A percentile compares a stretch with the other conserved stretches of the same genome.
Evolutionary conservation across 495 filamentous ascomycete species (phyloP).

Genomic region (Penicillium desertorum): DNA sequence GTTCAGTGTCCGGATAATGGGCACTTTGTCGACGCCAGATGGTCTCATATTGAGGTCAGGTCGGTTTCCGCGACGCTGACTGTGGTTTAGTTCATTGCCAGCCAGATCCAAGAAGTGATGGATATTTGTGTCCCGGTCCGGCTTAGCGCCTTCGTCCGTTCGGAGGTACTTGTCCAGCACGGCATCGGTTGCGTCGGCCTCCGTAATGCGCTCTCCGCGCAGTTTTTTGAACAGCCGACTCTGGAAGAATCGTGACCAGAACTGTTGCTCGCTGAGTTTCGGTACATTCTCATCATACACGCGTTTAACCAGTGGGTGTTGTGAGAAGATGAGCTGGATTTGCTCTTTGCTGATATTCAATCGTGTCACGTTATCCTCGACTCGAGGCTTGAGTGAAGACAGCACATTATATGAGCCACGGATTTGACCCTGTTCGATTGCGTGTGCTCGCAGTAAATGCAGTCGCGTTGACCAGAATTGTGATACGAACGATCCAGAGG

Average conservation of each 20-base stretch:
- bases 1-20: conserved; percentile 84
- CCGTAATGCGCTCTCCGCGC: conserved; percentile 79
- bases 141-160: conserved; percentile 55
- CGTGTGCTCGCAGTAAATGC: conserved; percentile 82
- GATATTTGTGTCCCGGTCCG: conserved; percentile 59
- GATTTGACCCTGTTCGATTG: conserved; percentile 81
- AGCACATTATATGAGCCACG: conserved; percentile 90
- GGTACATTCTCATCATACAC: conserved; percentile 95
- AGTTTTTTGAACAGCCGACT: conserved; percentile 87
- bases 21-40: conserved; percentile 60
- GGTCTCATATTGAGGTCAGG: conserved; percentile 88
- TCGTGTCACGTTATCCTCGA: conserved; percentile 72
- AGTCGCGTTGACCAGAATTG: conserved; percentile 93
- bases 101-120: conserved; percentile 89
- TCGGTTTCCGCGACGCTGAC: conserved; percentile 72
- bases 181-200: conserved; percentile 67
- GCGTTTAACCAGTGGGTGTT: conserved; percentile 85
- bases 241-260: conserved; percentile 91
- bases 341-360: conserved; percentile 89
- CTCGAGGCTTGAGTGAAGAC: conserved; percentile 79
- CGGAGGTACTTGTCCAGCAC: conserved; percentile 83
- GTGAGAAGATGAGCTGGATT: conserved; percentile 85
- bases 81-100: conserved; percentile 90
- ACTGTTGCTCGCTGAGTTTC: conserved; percentile 71
- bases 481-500: conserved; percentile 70